Evolutionary conservation across 2,329 filamentous ascomycete species (phyloP), one percentile per base, ranked within the genome.

Genomic region (Verticillium longisporum): DNA sequence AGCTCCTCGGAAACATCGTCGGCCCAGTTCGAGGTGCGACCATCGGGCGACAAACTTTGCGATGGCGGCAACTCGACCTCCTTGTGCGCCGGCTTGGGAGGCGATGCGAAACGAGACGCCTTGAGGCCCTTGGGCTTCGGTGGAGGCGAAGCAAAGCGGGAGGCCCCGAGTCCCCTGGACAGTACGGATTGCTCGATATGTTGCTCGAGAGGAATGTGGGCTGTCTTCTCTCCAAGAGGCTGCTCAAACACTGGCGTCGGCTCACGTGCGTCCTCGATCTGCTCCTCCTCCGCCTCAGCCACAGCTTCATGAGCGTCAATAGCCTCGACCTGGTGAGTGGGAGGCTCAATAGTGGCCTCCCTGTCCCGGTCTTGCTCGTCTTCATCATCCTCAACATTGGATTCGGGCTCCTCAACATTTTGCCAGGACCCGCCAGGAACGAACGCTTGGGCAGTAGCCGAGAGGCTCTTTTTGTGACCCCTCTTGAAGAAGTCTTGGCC

Each of bases 381-480:
- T 14, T 66, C 65, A 9, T 68, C 62, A n/a, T 64, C 64, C 38
- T 66, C 65, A 7, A 68, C 62, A 5, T 63, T 64, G 1, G 58
- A 54, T 37, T 67, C 65, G 1, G 68, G 37, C 21, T 62, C 59
- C 31, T 56, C 57, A 5, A 56, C 13, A 55, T 11, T 41, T 3
- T 37, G 41, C 64, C 64, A 65, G 9, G 59, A 57, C n/a, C 59
- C 74, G 18, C 77, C 75, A 14, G 83, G 82, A 4, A 79, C 82
- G 70, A 95, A 96, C 0, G 89, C 82, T 67, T 84, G 85, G 0
- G 90, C 89, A 15, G 85, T 81, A 4, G 89, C 88, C 38, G 90
- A 93, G 31, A 93, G 78, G 3, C 86, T 86, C 64, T 81, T 80
- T 64, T 79, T 79, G 73, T 72, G 70, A 69, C 77, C 71, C 60